Percentiles rank a stretch among this genome's conserved stretches.
Conservation (phyloP, 495 filamentous ascomycete species). For the Cenococcum geophilum region DNA sequence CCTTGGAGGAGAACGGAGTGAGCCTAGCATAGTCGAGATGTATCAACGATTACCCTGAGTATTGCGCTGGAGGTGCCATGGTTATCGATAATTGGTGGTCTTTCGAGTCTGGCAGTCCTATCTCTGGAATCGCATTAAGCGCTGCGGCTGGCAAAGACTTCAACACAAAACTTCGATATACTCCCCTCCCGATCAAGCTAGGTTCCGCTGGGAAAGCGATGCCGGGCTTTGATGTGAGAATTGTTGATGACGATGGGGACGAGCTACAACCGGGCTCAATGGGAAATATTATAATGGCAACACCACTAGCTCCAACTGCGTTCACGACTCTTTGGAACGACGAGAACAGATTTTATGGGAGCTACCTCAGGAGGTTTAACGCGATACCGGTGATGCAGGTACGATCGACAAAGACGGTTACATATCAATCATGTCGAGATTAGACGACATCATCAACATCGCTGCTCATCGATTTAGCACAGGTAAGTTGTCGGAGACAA, state of each 20-base stretch:
- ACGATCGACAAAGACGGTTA: slow-evolving; percentile 78
- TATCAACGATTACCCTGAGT: slow-evolving; percentile 67
- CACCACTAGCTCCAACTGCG: slow-evolving; percentile 77
- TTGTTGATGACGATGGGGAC: slow-evolving; percentile 72
- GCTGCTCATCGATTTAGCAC: slow-evolving; percentile 89
- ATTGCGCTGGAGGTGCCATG: slow-evolving; percentile 56
- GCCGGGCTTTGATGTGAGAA: slow-evolving; percentile 81
- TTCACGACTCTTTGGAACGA: slow-evolving; percentile 82
- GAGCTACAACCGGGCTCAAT: slow-evolving; percentile 62
- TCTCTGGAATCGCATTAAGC: slow-evolving; percentile 69
- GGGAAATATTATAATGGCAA: slow-evolving; percentile 84
- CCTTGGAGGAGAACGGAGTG: slow-evolving; percentile 82
- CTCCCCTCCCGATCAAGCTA: slow-evolving; percentile 58
- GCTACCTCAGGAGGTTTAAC: slow-evolving; percentile 73
- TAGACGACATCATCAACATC: slow-evolving; percentile 93
- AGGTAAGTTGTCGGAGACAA: slow-evolving; percentile 44
- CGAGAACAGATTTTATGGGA: slow-evolving; percentile 71
- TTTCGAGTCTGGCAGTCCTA: slow-evolving; percentile 83
- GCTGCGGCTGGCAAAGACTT: slow-evolving; percentile 47
- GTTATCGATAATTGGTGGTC: slow-evolving; percentile 98
- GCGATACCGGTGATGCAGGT: slow-evolving; percentile 87
- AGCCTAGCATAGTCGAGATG: slow-evolving; percentile 74
- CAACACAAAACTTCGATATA: slow-evolving; percentile 26
- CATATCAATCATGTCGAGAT: slow-evolving; percentile 77
- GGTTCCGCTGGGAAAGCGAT: slow-evolving; percentile 84